Evolutionary conservation across 2,329 filamentous ascomycete species (phyloP).

Genomic region (Cytospora schulzeri): DNA sequence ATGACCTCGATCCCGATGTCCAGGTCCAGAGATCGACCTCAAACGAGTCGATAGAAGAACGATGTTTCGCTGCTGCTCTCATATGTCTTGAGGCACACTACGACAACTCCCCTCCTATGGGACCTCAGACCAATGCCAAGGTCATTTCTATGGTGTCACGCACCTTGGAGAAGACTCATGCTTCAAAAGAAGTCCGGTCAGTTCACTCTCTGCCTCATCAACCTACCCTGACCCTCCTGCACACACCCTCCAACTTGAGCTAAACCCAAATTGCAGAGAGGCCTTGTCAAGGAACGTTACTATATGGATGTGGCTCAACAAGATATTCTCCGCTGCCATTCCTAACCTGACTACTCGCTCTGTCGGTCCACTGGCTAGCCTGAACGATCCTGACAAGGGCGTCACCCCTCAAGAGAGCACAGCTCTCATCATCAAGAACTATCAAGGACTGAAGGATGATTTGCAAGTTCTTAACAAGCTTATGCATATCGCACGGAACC

Average conservation of each 20-base stretch:
- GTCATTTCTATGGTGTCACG: slow-evolving; percentile 60
- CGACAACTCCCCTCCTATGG: slow-evolving; percentile 58
- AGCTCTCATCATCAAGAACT: slow-evolving; percentile 64
- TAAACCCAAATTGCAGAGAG: slow-evolving; percentile 46
- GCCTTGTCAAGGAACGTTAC: slow-evolving; percentile 63
- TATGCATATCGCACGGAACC: slow-evolving; percentile 66
- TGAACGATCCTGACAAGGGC: slow-evolving; percentile 57
- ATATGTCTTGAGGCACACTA: slow-evolving; percentile 65
- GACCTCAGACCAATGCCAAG: slow-evolving; percentile 55
- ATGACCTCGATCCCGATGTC: slow-evolving; percentile 25
- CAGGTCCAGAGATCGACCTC: slow-evolving; percentile 30
- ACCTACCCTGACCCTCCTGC: neutral
- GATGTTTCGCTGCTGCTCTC: slow-evolving; percentile 62
- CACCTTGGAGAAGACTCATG: slow-evolving; percentile 66
- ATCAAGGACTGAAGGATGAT: slow-evolving; percentile 62
- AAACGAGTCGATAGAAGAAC: slow-evolving; percentile 62
- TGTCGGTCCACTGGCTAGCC: slow-evolving; percentile 55
- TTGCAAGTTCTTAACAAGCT: slow-evolving; percentile 66
- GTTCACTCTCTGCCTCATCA: slow-evolving; percentile 23
- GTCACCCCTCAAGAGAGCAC: slow-evolving; percentile 65
- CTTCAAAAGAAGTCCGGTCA: slow-evolving; percentile 61
- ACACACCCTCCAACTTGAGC: neutral
- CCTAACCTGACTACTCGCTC: slow-evolving; percentile 62
- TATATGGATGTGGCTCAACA: slow-evolving; percentile 66
- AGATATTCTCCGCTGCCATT: slow-evolving; percentile 63